Percentiles rank a stretch among this genome's conserved stretches.
Evolutionary conservation across 2,329 filamentous ascomycete genomes (phyloP).

Genomic region (Aspergillus piperis): DNA sequence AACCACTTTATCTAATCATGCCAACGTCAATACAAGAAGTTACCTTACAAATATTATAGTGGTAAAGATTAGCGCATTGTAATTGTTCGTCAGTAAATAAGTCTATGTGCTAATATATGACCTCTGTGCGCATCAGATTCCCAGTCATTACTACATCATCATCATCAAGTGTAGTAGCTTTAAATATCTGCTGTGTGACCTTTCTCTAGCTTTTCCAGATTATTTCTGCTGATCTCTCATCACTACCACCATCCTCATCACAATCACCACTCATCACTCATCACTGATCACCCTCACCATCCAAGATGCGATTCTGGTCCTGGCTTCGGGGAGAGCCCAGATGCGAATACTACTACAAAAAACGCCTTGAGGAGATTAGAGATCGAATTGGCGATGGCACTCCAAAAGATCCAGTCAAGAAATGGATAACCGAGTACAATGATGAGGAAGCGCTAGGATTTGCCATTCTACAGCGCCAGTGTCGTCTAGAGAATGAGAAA

Average conservation of each 20-base stretch:
- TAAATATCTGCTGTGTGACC: too few species aligned
- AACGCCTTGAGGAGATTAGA: background rate
- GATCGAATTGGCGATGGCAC: accelerated
- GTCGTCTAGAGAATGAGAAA: background rate
- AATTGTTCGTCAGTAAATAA: too few species aligned
- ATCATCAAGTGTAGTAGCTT: too few species aligned
- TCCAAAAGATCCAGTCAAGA: background rate
- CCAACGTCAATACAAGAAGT: too few species aligned
- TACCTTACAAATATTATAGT: too few species aligned
- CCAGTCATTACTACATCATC: too few species aligned
- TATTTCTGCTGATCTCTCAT: background rate
- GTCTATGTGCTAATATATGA: too few species aligned
- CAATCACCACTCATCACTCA: background rate
- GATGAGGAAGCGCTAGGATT: background rate
- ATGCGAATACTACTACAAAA: background rate
- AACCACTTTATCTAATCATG: too few species aligned
- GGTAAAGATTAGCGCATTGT: too few species aligned
- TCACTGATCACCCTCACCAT: background rate
- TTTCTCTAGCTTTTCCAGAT: background rate
- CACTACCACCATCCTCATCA: background rate
- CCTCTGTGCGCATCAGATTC: too few species aligned
- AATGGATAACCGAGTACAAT: background rate
- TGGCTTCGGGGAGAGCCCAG: background rate
- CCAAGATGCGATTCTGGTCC: background rate
- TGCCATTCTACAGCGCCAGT: background rate